phyloP scores from a whole-genome alignment of 2,329 filamentous ascomycete species.

The Fusarium armeniacum region DNA sequence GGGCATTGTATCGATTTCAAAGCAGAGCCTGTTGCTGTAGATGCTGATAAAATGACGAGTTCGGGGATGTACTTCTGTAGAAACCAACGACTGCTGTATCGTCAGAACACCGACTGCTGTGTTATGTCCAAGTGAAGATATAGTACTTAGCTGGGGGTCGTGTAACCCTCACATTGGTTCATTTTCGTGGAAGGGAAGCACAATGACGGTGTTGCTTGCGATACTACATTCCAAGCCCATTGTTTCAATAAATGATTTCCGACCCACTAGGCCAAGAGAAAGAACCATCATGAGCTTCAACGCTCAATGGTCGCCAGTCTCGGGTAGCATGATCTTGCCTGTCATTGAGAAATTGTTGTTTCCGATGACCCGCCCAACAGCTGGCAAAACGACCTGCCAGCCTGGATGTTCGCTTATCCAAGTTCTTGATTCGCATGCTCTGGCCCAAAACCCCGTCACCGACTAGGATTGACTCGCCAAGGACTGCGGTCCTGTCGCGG shows the following conservation, averaged over 20 bases:
- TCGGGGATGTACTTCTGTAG: neutral
- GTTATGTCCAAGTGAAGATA: neutral
- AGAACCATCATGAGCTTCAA: constrained; percentile 21
- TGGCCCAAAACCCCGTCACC: constrained; percentile 21
- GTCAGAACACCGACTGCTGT: constrained; percentile 1
- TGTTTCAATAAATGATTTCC: constrained; percentile 36
- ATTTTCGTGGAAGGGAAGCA: constrained; percentile 35
- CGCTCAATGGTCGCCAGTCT: constrained; percentile 34
- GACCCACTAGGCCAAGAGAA: constrained; percentile 9
- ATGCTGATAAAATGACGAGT: neutral
- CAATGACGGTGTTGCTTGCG: constrained; percentile 34
- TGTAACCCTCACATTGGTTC: constrained; percentile 39
- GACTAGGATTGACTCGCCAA: constrained; percentile 32
- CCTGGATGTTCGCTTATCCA: constrained; percentile 49
- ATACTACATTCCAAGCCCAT: constrained; percentile 27
- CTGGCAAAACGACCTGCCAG: constrained; percentile 37
- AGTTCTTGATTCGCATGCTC: constrained; percentile 47
- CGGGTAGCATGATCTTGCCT: constrained; percentile 38
- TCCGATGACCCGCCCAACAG: constrained; percentile 45
- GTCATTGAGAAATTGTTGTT: constrained; percentile 40
- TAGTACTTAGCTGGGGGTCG: constrained; percentile 9
- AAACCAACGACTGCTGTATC: constrained; percentile 4
- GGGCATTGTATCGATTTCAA: neutral
- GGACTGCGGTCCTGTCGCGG: constrained; percentile 15
- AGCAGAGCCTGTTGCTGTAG: neutral